Conservation (phyloP, 257 asterid species). For the Nicotiana tabacum region DNA sequence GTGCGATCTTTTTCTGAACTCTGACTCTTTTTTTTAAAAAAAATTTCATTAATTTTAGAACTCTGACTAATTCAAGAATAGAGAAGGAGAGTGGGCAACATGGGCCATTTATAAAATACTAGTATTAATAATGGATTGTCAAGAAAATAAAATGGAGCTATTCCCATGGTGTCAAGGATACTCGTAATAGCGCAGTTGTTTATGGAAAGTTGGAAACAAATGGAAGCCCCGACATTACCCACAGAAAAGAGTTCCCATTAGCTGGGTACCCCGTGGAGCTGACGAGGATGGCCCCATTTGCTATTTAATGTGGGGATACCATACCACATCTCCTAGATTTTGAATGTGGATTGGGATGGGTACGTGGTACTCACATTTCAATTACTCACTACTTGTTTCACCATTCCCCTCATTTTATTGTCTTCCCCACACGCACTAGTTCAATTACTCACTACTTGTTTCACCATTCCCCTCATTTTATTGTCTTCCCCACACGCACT, state of each 20-base stretch:
- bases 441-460: background rate
- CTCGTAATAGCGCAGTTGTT: background rate
- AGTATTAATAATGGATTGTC: background rate
- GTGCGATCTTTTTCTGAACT: fast-evolving
- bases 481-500: too few species aligned
- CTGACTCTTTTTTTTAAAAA: too few species aligned
- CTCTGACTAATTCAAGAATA: too few species aligned
- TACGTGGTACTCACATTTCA: background rate
- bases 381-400: background rate
- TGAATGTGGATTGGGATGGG: background rate
- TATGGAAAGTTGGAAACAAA: background rate
- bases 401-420: too few species aligned
- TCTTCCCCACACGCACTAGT: too few species aligned
- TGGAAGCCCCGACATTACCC: background rate
- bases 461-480: too few species aligned
- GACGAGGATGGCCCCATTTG: constrained; percentile 34
- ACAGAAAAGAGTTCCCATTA: background rate
- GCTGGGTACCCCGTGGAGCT: constrained; percentile 27
- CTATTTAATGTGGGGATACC: too few species aligned
- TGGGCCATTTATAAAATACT: background rate
- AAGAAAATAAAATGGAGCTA: background rate
- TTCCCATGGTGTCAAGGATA: background rate
- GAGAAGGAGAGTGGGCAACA: background rate
- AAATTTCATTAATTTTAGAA: too few species aligned
- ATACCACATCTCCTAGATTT: background rate